Evolutionary conservation across 805 yeast genomes (phyloP), one percentile per base, ranked within the genome.

Genomic region (Starmerella lactis-condensi): DNA sequence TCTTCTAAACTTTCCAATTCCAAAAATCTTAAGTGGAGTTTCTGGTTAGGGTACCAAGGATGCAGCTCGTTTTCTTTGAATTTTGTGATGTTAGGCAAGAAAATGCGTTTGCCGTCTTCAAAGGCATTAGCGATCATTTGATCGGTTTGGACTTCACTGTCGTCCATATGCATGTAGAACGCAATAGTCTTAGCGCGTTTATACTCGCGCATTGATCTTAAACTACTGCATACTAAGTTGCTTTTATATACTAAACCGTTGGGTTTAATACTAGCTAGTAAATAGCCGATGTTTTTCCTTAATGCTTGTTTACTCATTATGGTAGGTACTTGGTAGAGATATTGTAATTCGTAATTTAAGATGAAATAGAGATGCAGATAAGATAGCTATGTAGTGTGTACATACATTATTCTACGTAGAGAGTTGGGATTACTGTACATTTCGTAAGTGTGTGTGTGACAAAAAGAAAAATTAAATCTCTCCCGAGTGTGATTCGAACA

Each of bases 101-200:
- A 58, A 8, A 58, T 52, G 15, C 36, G 39, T 30, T 72, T 74
- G 2, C 60, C 55, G 30, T 57, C 51, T 1, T 46, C 46, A 33
- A 75, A 70, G 7, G 77, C 66, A 12, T 56, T 37, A 26, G 56
- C 42, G 2, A 83, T 65, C 8, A 82, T 51, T 1, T 47, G 48
- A 7, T 50, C 43, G 0, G 94, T 82, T 34, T 65, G 65, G 1
- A 76, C 57, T 51, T 83, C 95, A 30, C 69, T 62, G 14, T 52
- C 41, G 2, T 74, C 79, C 82, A 83, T 74, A 48, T 66, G 70
- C 76, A 82, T 67, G 45, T 68, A 83, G 19, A 79, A 46, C 0
- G 75, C 93, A 2, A 82, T 49, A 4, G 49, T 57, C 7, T 45
- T 42, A 1, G 82, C 67, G 0, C 40, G 31, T 31, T 48, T 40